Percentiles rank a stretch among this genome's conserved stretches.
These are phyloP conservation scores for Diaporthe destruens DNA, from an alignment of 2,329 filamentous ascomycete genomes.

Conservation along the genomic window DNA sequence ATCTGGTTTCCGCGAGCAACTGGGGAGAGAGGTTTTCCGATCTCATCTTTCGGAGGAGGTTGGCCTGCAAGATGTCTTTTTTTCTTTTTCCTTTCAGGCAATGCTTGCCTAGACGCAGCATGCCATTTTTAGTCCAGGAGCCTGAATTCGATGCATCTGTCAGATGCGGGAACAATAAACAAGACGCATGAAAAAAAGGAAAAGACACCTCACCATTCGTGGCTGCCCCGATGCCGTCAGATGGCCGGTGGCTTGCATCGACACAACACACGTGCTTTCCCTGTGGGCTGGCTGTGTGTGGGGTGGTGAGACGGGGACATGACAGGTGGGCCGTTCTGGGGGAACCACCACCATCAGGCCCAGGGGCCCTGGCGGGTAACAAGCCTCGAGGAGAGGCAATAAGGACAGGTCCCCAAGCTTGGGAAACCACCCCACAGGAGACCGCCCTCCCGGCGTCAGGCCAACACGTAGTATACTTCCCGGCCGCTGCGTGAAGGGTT, in stretches of 20 bases:
- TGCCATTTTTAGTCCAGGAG: neutral
- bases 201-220: neutral
- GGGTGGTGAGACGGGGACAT: neutral
- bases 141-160: neutral
- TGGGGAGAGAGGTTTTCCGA: neutral
- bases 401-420: neutral
- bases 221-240: slow-evolving; percentile 19
- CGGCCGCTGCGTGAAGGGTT: too few relatives aligned
- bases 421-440: neutral
- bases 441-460: neutral
- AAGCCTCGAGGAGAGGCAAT: neutral
- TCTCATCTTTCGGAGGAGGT: neutral
- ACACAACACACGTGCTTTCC: slow-evolving; percentile 17
- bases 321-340: neutral
- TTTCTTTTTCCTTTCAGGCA: too few relatives aligned
- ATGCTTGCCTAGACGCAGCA: neutral
- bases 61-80: neutral
- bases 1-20: neutral
- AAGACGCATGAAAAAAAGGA: too few relatives aligned
- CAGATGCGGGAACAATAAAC: neutral
- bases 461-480: neutral
- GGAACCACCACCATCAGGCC: neutral
- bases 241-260: slow-evolving; percentile 17
- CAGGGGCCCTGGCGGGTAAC: neutral
- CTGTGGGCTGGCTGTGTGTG: neutral